These are phyloP conservation scores for Exophiala oligosperma DNA, from an alignment of 2,329 filamentous ascomycete species.

Conservation along the genomic window DNA sequence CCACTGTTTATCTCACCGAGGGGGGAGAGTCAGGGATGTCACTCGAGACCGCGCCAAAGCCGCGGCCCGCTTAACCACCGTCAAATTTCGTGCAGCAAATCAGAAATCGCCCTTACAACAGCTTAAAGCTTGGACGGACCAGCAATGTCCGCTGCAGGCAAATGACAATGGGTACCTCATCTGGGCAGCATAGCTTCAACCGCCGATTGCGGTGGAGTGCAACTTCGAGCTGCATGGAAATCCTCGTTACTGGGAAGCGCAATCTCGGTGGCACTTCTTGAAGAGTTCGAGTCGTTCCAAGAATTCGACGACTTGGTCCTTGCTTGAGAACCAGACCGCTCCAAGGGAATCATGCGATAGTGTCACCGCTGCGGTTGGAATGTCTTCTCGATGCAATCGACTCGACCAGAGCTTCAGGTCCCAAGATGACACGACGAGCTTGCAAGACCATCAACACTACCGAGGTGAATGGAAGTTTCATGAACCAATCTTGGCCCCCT, in stretches of 20 bases:
- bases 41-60: conserved; percentile 12
- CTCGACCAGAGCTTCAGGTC: background rate
- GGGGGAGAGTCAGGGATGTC: conserved; percentile 21
- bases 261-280: conserved; percentile 6
- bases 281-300: background rate
- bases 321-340: conserved; percentile 14
- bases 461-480: background rate
- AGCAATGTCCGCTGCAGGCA: conserved; percentile 13
- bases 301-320: conserved; percentile 3
- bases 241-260: background rate
- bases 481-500: background rate
- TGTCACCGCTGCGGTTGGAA: background rate
- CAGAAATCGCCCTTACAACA: conserved; percentile 16
- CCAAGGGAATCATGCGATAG: background rate
- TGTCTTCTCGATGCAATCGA: background rate
- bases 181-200: conserved; percentile 2
- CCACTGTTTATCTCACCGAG: conserved; percentile 24
- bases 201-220: conserved; percentile 14
- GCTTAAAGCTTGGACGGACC: conserved; percentile 16
- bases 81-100: conserved; percentile 24
- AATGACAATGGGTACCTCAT: conserved; percentile 13
- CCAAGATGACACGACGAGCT: background rate
- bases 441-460: background rate
- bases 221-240: conserved; percentile 23
- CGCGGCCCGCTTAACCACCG: conserved; percentile 13